Conservation (phyloP, 2,329 filamentous ascomycete genomes). For the Neofusicoccum umdonicola region DNA sequence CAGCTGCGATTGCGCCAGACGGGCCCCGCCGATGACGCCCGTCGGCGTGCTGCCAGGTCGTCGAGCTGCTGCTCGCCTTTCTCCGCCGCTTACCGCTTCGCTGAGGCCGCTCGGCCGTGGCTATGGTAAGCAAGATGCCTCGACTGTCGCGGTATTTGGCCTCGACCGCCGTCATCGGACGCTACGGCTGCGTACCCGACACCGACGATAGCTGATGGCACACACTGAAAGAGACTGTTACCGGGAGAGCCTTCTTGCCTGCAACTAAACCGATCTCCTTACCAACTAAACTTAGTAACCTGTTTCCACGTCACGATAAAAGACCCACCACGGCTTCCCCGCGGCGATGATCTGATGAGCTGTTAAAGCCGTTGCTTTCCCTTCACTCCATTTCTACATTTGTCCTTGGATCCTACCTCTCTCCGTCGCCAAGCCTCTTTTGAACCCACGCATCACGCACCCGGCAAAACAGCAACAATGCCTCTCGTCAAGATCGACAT, state of each 20-base stretch:
- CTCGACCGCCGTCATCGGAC: neutral
- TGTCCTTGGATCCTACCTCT: too few species aligned
- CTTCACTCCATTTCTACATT: neutral
- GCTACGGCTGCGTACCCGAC: neutral
- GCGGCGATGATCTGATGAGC: neutral
- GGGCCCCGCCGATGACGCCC: neutral
- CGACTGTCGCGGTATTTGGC: neutral
- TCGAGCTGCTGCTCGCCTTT: neutral
- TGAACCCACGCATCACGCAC: too few species aligned
- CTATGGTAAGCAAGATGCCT: neutral
- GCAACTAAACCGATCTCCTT: neutral
- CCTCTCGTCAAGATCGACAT: slow-evolving; percentile 34
- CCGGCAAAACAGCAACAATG: slow-evolving; percentile 20
- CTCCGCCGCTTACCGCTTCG: neutral
- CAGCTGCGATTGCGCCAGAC: neutral
- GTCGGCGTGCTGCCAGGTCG: neutral
- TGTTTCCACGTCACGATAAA: neutral
- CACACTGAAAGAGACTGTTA: neutral
- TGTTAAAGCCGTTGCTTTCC: neutral
- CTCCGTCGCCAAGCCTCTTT: too few species aligned
- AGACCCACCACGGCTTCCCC: neutral
- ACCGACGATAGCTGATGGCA: neutral
- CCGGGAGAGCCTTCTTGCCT: neutral
- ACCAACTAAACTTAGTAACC: neutral
- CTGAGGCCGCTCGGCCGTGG: neutral